Evolutionary conservation across 495 filamentous ascomycete genomes (phyloP).

Genomic region (Jackrogersella minutella): DNA sequence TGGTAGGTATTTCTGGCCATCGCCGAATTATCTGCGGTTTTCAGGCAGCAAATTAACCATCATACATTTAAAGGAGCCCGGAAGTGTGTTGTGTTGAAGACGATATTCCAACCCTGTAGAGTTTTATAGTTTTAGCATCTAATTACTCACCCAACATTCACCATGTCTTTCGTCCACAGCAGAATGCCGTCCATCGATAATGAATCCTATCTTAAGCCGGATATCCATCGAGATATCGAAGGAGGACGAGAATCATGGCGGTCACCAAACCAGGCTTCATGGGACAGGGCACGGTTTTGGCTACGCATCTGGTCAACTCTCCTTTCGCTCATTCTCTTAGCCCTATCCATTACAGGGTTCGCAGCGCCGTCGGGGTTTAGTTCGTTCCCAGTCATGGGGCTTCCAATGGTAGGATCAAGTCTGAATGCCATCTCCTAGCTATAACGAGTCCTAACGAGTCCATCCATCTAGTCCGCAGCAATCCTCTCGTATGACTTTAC

Average conservation of each 20-base stretch:
- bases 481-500: slow-evolving; percentile 3
- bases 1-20: neutral
- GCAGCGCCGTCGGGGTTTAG: neutral
- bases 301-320: slow-evolving; percentile 16
- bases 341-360: neutral
- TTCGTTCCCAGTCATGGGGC: neutral
- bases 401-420: slow-evolving; percentile 4
- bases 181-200: neutral
- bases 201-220: neutral
- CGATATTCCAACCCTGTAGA: neutral
- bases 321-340: slow-evolving; percentile 1
- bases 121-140: neutral
- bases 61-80: neutral
- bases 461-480: neutral
- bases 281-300: slow-evolving; percentile 10
- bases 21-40: neutral
- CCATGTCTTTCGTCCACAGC: slow-evolving; percentile 6
- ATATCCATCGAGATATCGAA: neutral
- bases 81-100: neutral
- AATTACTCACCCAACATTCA: neutral
- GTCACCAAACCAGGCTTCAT: neutral
- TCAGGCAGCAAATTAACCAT: neutral
- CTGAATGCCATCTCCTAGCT: neutral
- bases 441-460: neutral
- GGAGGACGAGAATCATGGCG: neutral